phyloP scores from a whole-genome alignment of 2,329 filamentous ascomycete species.

The Xylaria multiplex region DNA sequence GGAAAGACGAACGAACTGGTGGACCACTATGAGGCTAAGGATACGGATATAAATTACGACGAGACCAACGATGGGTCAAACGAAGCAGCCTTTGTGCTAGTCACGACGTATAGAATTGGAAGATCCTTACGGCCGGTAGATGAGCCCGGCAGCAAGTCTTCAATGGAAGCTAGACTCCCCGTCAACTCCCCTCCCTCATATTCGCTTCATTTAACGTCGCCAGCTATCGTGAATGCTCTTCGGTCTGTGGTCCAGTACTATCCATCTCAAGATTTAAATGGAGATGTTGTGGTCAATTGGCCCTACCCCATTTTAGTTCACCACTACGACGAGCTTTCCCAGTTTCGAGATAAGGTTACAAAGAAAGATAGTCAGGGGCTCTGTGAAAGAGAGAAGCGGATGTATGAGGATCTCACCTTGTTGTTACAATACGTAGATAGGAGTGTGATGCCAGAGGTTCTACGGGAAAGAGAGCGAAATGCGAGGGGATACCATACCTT shows the following conservation, averaged over 20 bases:
- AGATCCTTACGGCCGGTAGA: neutral
- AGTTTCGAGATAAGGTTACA: conserved; percentile 27
- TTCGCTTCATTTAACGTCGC: conserved; percentile 40
- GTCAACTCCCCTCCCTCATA: conserved; percentile 32
- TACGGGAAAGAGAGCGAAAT: conserved; percentile 38
- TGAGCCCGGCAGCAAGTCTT: neutral
- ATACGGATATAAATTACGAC: too few relatives aligned
- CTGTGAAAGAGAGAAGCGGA: conserved; percentile 35
- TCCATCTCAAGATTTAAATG: conserved; percentile 40
- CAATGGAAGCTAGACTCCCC: neutral
- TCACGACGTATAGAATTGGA: conserved; percentile 26
- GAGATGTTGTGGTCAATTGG: conserved; percentile 36
- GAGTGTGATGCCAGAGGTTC: conserved; percentile 39
- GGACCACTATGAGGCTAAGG: too few relatives aligned
- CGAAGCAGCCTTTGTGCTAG: conserved; percentile 5
- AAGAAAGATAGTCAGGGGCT: conserved; percentile 19
- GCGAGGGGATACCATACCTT: conserved; percentile 36
- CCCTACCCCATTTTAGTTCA: conserved; percentile 45
- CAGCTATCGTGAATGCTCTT: conserved; percentile 41
- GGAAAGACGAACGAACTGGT: too few relatives aligned
- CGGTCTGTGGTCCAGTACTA: conserved; percentile 46
- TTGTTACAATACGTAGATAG: conserved; percentile 42
- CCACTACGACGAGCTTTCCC: conserved; percentile 43
- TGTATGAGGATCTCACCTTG: conserved; percentile 30
- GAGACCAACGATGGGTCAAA: too few relatives aligned